Percentiles rank a stretch among this genome's conserved stretches.
Conservation (phyloP, 108 stramenopile species). For the Cyclotella baltica region DNA sequence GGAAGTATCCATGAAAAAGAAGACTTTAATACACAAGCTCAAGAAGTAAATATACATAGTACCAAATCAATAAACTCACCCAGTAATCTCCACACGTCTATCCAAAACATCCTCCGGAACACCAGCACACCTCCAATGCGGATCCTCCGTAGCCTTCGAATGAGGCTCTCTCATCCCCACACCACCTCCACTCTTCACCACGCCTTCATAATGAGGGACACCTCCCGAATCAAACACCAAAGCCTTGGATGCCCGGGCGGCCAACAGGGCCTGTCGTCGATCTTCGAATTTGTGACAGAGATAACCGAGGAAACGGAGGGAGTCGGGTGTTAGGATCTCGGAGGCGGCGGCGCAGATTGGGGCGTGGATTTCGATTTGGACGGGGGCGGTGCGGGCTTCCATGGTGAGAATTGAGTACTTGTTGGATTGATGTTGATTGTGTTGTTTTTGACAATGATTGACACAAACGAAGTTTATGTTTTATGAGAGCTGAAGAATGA, state of each 20-base stretch:
- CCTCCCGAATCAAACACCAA: slow-evolving; percentile 82
- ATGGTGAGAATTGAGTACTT: slow-evolving; percentile 35
- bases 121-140: slow-evolving; percentile 85
- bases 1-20: not conserved
- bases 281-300: slow-evolving; percentile 78
- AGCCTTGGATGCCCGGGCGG: slow-evolving; percentile 59
- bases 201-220: slow-evolving; percentile 70
- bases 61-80: slow-evolving; percentile 55
- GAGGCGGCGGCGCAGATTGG: slow-evolving; percentile 72
- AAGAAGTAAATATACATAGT: not conserved
- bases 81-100: slow-evolving; percentile 94
- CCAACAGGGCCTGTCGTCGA: slow-evolving; percentile 71
- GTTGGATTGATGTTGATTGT: not conserved
- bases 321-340: slow-evolving; percentile 81
- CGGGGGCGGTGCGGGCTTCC: slow-evolving; percentile 70
- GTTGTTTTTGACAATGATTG: not conserved
- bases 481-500: no score
- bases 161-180: slow-evolving; percentile 52
- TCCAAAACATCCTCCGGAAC: slow-evolving; percentile 85
- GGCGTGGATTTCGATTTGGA: slow-evolving; percentile 74
- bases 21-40: not conserved
- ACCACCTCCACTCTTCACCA: slow-evolving; percentile 22
- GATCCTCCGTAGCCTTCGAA: slow-evolving; percentile 67
- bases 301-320: slow-evolving; percentile 82
- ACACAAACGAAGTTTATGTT: not conserved